Evolutionary conservation across 2,329 filamentous ascomycete species (phyloP).

Genomic region (Massarina eburnea): DNA sequence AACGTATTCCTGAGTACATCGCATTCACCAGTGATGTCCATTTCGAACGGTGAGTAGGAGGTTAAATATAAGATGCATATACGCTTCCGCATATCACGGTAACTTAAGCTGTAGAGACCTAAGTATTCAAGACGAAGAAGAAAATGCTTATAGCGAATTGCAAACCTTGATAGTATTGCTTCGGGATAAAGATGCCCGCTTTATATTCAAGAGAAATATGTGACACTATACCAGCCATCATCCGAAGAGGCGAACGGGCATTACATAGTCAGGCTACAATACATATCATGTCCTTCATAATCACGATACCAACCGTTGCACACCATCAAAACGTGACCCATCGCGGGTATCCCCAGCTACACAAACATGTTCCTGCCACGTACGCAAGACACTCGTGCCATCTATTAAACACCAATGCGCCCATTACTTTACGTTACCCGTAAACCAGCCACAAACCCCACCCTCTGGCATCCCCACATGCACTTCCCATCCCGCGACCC

Average conservation of each 20-base stretch:
- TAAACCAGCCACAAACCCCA: slow-evolving; percentile 30
- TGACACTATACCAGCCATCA: background rate
- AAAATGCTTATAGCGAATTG: too few species aligned
- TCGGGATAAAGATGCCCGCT: too few species aligned
- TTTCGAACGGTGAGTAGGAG: too few species aligned
- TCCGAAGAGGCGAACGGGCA: background rate
- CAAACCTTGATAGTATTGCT: too few species aligned
- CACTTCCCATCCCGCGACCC: slow-evolving; percentile 37
- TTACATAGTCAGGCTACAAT: background rate
- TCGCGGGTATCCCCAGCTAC: background rate
- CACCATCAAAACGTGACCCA: background rate
- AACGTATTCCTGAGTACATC: too few species aligned
- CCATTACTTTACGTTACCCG: background rate
- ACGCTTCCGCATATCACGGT: too few species aligned
- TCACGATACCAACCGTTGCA: background rate
- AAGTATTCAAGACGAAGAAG: too few species aligned
- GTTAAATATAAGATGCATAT: too few species aligned
- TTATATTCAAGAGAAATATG: background rate
- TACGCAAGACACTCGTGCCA: too few species aligned
- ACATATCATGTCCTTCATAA: background rate
- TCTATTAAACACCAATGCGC: background rate
- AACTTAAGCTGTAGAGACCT: too few species aligned
- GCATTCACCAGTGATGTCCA: too few species aligned
- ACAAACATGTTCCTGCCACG: too few species aligned
- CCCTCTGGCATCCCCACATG: slow-evolving; percentile 28